Conservation (phyloP, 139 green algal species). For the Penium margaritaceum region DNA sequence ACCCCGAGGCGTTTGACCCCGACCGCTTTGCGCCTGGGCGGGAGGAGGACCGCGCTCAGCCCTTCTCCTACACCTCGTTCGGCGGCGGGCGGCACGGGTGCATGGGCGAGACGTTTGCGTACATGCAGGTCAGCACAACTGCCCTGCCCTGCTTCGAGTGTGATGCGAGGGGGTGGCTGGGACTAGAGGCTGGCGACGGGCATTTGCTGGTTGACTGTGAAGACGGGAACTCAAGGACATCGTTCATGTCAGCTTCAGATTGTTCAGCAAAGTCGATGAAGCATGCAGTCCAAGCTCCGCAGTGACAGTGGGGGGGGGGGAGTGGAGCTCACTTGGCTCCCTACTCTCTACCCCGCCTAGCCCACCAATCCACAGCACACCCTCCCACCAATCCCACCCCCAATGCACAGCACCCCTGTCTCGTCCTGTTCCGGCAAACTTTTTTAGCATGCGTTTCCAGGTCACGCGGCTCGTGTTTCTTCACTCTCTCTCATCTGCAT, state of each 20-base stretch:
- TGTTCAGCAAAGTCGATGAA: too few relatives aligned
- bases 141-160: background rate
- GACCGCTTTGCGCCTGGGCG: conserved; percentile 66
- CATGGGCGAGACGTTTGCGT: conserved; percentile 95
- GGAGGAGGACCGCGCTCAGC: conserved; percentile 53
- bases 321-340: background rate
- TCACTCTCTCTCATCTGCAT: background rate
- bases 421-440: background rate
- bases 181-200: too few relatives aligned
- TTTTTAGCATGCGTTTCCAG: too few relatives aligned
- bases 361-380: background rate
- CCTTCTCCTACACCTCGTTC: conserved; percentile 87
- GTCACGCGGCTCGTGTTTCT: background rate
- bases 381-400: background rate
- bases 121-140: conserved; percentile 55
- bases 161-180: background rate
- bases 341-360: background rate
- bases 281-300: too few relatives aligned
- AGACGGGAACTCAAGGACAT: too few relatives aligned
- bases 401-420: background rate
- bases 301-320: too few relatives aligned
- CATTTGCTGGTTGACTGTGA: too few relatives aligned
- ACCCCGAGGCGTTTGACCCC: conserved; percentile 74
- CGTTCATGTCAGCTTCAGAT: too few relatives aligned
- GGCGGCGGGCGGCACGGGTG: conserved; percentile 88